A percentile compares a stretch with the other conserved stretches of the same genome.
Conservation (phyloP, 169 alveolate genomes). For the Neospora caninum region DNA sequence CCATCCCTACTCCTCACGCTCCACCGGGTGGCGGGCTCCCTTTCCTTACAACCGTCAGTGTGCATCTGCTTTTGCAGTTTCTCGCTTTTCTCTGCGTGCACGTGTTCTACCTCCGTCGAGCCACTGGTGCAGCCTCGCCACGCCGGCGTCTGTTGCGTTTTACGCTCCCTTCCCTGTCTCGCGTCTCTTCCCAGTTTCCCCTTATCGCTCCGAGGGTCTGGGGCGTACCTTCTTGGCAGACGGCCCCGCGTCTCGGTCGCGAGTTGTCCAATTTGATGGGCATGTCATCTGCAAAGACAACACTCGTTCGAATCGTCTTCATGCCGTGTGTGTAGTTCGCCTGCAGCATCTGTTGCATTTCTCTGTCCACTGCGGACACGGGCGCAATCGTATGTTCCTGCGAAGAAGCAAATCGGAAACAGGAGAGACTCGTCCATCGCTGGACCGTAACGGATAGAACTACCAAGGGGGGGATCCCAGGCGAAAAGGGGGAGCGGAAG, state of each 20-base stretch:
- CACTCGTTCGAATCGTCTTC: not conserved
- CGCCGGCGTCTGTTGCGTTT: not conserved
- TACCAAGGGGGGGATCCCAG: no score
- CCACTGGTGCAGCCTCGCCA: not conserved
- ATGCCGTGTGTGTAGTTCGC: not conserved
- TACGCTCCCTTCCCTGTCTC: not conserved
- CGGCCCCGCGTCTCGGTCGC: not conserved
- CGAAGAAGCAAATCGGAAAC: not conserved
- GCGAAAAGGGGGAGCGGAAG: no score
- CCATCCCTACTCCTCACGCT: no score
- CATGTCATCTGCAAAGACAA: not conserved
- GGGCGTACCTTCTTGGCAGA: not conserved
- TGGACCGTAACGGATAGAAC: no score
- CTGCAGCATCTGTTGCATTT: not conserved
- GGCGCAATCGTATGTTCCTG: not conserved
- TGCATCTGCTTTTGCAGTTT: no score
- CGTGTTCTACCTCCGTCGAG: not conserved
- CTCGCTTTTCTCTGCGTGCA: no score
- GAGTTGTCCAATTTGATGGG: not conserved
- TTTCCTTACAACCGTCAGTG: no score
- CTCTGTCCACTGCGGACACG: not conserved
- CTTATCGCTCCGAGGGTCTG: no score
- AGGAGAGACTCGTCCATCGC: not conserved
- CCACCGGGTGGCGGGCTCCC: no score
- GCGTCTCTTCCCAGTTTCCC: not conserved